Evolutionary conservation across 2,329 filamentous ascomycete genomes (phyloP), one percentile per base, ranked within the genome.

Genomic region (Metarhizium robertsii): DNA sequence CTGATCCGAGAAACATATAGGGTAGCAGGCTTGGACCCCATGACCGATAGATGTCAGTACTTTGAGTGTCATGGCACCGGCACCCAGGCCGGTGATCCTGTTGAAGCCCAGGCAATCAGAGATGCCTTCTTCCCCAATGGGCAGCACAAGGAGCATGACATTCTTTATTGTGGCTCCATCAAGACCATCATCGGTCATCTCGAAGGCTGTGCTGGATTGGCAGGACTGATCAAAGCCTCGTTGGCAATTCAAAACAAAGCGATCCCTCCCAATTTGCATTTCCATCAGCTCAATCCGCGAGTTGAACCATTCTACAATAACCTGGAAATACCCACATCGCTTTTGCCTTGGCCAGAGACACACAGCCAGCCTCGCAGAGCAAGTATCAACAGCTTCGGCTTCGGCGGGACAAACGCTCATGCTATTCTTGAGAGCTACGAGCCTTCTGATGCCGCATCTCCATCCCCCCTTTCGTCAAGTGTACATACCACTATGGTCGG

Each of bases 371-470:
- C 32, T 11, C 69, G 74, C 2, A 71, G 76, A 13, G 73, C 68
- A 14, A 73, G 72, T 54, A 67, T 79, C 51, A 78, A 78, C 62
- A 73, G 69, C 43, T 79, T 79, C 58, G 77, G 77, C 3, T 79
- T 74, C 59, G 77, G 77, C 6, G 76, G 77, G 36, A 75, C 75
- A 1, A 78, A 78, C 51, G 72, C 69, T 0, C 76, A 79, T 55
- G 65, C 71, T 6, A 71, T 78, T 20, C 53, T 79, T 11, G 54
- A 58, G 5, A 8, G 2, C 16, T 49, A 30, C 20, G 46, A 52
- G 34, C 40, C n/a, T 14, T 14, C 40, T 25, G 25, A 25, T 25
- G 25, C 25, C 25, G 25, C 25, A 25, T 25, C 25, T 25, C 25
- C 25, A 25, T 4, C 3, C 25, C 3, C 25, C 25, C 25, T 25